Conservation (phyloP, 108 stramenopile genomes). For the Conticribra guillardii region DNA sequence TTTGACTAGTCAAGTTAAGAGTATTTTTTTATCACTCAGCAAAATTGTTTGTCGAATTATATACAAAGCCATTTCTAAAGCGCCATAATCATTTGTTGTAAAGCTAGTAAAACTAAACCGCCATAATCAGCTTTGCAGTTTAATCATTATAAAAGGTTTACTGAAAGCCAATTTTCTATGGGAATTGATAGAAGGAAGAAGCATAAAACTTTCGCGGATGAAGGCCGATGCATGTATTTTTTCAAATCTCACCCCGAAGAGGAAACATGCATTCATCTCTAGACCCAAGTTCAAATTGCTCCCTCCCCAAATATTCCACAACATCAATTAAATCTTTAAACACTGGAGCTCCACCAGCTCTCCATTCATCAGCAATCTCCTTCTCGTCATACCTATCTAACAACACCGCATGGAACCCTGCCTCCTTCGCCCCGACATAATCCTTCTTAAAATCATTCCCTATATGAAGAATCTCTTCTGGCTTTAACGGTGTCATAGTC, state of each 20-base stretch:
- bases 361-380: constrained; percentile 63
- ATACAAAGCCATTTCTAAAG: no score
- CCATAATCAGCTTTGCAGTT: no score
- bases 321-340: constrained; percentile 78
- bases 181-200: no score
- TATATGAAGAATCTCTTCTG: constrained; percentile 59
- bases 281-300: constrained; percentile 31
- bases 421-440: constrained; percentile 67
- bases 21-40: no score
- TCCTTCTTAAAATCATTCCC: constrained; percentile 72
- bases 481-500: constrained; percentile 21
- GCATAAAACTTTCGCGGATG: no score
- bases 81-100: no score
- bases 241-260: background rate
- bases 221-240: no score
- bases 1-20: no score
- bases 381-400: constrained; percentile 68
- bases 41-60: no score
- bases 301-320: constrained; percentile 61
- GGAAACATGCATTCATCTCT: constrained; percentile 5
- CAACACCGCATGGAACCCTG: constrained; percentile 67
- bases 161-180: no score
- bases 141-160: no score
- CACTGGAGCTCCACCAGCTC: constrained; percentile 64
- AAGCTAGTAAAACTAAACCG: no score